Evolutionary conservation across 345 rosid genomes (phyloP).

Genomic region (Aethionema arabicum): DNA sequence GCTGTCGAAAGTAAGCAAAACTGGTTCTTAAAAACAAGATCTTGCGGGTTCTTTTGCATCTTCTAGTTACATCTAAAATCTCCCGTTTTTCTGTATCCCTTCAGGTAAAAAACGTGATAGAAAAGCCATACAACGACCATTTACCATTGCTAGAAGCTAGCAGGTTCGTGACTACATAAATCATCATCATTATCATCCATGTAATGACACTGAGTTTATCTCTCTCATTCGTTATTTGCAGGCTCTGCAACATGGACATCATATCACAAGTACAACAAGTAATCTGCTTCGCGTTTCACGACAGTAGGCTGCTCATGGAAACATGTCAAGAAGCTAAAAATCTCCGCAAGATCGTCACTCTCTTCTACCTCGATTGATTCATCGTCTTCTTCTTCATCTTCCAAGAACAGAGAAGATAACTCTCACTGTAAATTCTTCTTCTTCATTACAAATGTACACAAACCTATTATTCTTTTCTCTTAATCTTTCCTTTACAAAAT

Average conservation of each 20-base stretch:
- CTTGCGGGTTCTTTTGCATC: not conserved
- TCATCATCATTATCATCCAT: not conserved
- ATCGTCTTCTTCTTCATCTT: constrained; percentile 11
- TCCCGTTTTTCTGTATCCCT: constrained; percentile 7
- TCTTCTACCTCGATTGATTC: constrained; percentile 83
- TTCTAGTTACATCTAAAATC: constrained; percentile 8
- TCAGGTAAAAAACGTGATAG: constrained; percentile 75
- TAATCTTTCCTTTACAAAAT: not conserved
- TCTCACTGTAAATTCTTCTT: constrained; percentile 26
- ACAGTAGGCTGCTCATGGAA: constrained; percentile 88
- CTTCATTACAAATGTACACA: constrained; percentile 19
- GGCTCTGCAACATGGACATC: constrained; percentile 95
- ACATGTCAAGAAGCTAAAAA: constrained; percentile 96
- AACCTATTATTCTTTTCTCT: constrained; percentile 25
- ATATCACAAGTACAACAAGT: constrained; percentile 96
- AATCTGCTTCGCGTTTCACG: constrained; percentile 97
- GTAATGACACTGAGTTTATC: constrained; percentile 1
- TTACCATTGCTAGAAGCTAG: constrained; percentile 79
- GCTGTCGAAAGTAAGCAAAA: constrained; percentile 65
- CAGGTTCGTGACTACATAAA: constrained; percentile 45
- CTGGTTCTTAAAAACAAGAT: constrained; percentile 3
- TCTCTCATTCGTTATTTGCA: constrained; percentile 33
- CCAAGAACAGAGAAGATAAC: constrained; percentile 10
- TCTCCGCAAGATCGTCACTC: constrained; percentile 84
- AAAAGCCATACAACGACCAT: constrained; percentile 81